Evolutionary conservation across 2,329 filamentous ascomycete genomes (phyloP).

Genomic region (Alternaria incomplexa): DNA sequence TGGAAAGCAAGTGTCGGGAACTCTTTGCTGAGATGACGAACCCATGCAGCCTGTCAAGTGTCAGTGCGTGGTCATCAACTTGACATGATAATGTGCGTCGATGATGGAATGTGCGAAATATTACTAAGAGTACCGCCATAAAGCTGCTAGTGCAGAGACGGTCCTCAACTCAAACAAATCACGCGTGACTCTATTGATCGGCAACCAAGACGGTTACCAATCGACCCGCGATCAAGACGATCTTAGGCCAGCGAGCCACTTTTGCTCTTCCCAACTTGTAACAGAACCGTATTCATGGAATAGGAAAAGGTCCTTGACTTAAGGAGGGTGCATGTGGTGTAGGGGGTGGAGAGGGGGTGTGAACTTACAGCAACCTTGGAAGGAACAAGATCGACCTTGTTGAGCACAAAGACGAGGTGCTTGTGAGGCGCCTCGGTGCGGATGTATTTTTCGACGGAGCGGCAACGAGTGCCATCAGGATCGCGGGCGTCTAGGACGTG

Average conservation of each 20-base stretch:
- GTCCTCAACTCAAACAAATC: conserved; percentile 98
- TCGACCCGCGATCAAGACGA: conserved; percentile 72
- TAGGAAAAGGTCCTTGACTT: conserved; percentile 83
- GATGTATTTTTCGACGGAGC: conserved; percentile 91
- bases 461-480: conserved; percentile 77
- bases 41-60: conserved; percentile 80
- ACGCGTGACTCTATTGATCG: conserved; percentile 75
- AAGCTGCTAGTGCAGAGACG: conserved; percentile 67
- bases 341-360: not conserved
- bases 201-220: conserved; percentile 85
- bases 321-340: conserved; percentile 67
- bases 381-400: conserved; percentile 92
- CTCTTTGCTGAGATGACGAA: conserved; percentile 84
- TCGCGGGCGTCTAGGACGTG: conserved; percentile 52
- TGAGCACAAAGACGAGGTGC: conserved; percentile 86
- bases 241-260: conserved; percentile 69
- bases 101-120: conserved; percentile 79
- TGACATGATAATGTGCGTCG: conserved; percentile 21
- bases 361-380: conserved; percentile 91
- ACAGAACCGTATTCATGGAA: conserved; percentile 85
- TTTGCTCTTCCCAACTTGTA: conserved; percentile 99
- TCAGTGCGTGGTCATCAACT: conserved; percentile 29
- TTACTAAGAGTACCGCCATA: conserved; percentile 97
- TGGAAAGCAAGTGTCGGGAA: conserved; percentile 95
- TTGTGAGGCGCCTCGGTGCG: conserved; percentile 94